These are phyloP conservation scores for Lipomyces starkeyi DNA, from an alignment of 805 yeast species.

Conservation along the genomic window DNA sequence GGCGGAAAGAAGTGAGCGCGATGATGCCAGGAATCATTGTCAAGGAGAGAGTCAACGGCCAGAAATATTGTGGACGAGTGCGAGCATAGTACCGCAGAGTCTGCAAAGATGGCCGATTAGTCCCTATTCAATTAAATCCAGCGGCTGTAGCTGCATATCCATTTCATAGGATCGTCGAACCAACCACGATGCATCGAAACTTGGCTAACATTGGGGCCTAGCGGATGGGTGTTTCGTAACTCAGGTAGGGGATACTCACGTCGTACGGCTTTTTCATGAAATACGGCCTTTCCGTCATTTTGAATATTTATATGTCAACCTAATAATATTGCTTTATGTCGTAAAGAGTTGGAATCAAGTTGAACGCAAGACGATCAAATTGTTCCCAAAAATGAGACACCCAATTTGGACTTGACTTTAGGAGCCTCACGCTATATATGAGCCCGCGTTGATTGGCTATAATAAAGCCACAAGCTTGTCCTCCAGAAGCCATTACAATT, in stretches of 20 bases:
- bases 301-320: background rate
- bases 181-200: background rate
- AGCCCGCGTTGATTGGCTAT: background rate
- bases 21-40: slow-evolving; percentile 40
- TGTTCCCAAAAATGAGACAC: background rate
- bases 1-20: slow-evolving; percentile 38
- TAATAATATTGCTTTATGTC: background rate
- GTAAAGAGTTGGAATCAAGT: background rate
- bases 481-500: no score
- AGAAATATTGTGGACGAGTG: slow-evolving; percentile 72
- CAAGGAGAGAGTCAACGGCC: slow-evolving; percentile 61
- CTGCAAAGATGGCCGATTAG: slow-evolving; percentile 41
- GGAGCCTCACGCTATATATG: background rate
- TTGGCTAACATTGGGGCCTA: no score
- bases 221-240: background rate
- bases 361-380: background rate
- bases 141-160: background rate
- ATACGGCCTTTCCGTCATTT: background rate
- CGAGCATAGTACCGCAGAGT: slow-evolving; percentile 71
- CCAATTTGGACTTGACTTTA: background rate
- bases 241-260: background rate
- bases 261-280: background rate
- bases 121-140: background rate
- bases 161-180: background rate
- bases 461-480: background rate